Evolutionary conservation across 768 basidiomycete species (phyloP), one percentile per base, ranked within the genome.

Genomic region (Tulasnella sp.): DNA sequence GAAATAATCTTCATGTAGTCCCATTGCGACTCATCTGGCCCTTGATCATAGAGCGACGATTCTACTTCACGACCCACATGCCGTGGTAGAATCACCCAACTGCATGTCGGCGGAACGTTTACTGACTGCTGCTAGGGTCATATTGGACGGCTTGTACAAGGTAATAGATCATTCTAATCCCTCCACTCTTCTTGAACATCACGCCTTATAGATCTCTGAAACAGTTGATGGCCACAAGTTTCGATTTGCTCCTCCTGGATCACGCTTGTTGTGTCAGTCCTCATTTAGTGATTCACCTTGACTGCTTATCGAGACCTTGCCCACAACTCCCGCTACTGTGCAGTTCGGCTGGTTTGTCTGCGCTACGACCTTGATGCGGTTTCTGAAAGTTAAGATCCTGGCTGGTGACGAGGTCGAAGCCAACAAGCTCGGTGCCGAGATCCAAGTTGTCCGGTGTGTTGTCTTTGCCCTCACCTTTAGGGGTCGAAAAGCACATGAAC

Each of bases 41-140:
- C 15, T 38, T 38, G 34, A 38, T n/a, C n/a, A n/a, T 24, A 89
- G 87, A 11, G 79, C 84, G 4, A 79, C 73, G 11, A 83, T 89
- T 53, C 73, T 87, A n/a, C 71, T 89, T 42, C 87, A 88, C 65
- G 87, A 89, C 64, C 84, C 85, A 2, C 85, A 87, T 66, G 85
- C 86, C 17, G 77, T 80, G 60, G 74, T 84, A 49, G 74, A 75
- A 26, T 73, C 70, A 48, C 75, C 76, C 17, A 78, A 79, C 38
- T 88, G 86, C 64, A 75, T 80, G 43, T 87, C 85, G 41, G 82
- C 85, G 15, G 75, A 81, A 65, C 84, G 80, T 66, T 82, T 88
- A 27, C 72, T 88, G 7, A 78, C 77, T 0, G 80, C 86, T 24
- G 79, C 85, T 2, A 78, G 86, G 50, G 76, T 78, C 0, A 80